Percentiles rank a stretch among this genome's conserved stretches.
Evolutionary conservation across 768 basidiomycete species (phyloP).

Genomic region (Trichaptum fuscoviolaceum): DNA sequence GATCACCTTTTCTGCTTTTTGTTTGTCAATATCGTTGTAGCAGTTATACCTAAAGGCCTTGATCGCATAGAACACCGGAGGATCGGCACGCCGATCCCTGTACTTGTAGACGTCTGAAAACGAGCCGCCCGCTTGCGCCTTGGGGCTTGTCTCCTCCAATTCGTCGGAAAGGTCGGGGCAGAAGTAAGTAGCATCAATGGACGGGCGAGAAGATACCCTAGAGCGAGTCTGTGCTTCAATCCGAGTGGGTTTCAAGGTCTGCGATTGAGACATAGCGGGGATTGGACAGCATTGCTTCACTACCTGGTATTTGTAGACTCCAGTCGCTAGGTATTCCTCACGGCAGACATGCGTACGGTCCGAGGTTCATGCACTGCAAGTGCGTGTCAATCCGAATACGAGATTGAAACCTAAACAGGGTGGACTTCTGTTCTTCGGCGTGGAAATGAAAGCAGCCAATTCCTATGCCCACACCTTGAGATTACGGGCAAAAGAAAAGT

Average conservation of each 20-base stretch:
- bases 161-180: not conserved
- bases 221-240: too few species aligned
- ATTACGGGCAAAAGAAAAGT: too few species aligned
- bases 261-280: not conserved
- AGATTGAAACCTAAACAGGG: not conserved
- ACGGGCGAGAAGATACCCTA: not conserved
- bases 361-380: not conserved
- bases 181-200: not conserved
- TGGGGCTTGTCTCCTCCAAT: not conserved
- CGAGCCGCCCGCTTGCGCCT: not conserved
- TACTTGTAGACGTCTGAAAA: not conserved
- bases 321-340: not conserved
- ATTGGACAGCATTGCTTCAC: too few species aligned
- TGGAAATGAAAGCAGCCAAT: not conserved
- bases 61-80: not conserved
- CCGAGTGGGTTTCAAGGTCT: too few species aligned
- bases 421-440: not conserved
- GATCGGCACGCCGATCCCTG: not conserved
- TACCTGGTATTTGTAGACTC: too few species aligned
- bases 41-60: not conserved
- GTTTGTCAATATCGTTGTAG: not conserved
- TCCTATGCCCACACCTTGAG: not conserved
- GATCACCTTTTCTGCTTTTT: not conserved
- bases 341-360: not conserved
- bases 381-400: not conserved